Conservation (phyloP, 495 filamentous ascomycete species). For the Sphaerosporella brunnea region DNA sequence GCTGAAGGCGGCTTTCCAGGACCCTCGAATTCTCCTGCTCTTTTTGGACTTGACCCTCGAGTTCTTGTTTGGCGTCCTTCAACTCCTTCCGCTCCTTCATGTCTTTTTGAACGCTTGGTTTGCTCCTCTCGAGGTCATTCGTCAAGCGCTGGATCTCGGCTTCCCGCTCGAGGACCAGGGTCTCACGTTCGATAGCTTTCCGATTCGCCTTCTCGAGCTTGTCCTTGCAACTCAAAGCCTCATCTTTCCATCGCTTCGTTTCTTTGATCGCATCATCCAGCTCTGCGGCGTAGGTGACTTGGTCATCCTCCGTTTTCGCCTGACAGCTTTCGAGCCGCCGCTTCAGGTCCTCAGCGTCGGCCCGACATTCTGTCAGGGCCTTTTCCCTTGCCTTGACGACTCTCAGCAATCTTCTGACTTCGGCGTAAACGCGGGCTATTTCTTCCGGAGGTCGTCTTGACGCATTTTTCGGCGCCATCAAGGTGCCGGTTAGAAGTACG, state of each 20-base stretch:
- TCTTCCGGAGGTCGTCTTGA: not conserved
- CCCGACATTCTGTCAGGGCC: not conserved
- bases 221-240: not conserved
- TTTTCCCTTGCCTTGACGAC: not conserved
- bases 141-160: not conserved
- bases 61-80: too few relatives aligned
- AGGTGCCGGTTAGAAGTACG: not conserved
- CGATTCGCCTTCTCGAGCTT: not conserved
- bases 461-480: not conserved
- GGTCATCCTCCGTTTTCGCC: not conserved
- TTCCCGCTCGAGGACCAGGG: not conserved
- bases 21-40: too few relatives aligned
- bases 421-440: not conserved
- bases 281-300: too few relatives aligned
- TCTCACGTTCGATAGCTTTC: not conserved
- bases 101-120: too few relatives aligned
- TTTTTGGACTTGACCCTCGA: too few relatives aligned
- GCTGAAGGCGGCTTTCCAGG: too few relatives aligned
- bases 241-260: not conserved
- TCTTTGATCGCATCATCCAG: too few relatives aligned
- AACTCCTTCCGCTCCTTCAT: too few relatives aligned
- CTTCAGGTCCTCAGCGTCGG: not conserved
- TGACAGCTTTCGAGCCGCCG: not conserved
- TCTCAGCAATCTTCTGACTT: not conserved
- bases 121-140: slow-evolving; percentile 1